Conservation (phyloP, 202 grass and related monocot species). For the Setaria viridis region DNA sequence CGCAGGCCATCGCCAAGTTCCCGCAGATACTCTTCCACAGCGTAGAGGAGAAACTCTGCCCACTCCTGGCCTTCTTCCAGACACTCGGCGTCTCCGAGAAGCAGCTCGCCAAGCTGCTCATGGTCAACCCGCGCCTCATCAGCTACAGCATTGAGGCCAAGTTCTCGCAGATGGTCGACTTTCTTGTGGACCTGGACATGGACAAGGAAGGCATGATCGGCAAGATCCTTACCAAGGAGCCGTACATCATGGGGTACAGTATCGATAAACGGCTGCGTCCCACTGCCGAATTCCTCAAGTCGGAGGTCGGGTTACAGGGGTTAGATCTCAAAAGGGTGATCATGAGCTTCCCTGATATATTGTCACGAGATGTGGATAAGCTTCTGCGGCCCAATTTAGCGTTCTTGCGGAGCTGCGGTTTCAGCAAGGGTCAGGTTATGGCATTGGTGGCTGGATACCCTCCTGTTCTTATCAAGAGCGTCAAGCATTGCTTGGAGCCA, state of each 20-base stretch:
- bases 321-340: slow-evolving; percentile 67
- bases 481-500: slow-evolving; percentile 85
- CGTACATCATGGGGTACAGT: slow-evolving; percentile 87
- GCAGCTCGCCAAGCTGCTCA: slow-evolving; percentile 81
- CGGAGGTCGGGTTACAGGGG: slow-evolving; percentile 58
- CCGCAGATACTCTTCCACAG: slow-evolving; percentile 86
- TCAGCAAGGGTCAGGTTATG: slow-evolving; percentile 68
- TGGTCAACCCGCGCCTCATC: slow-evolving; percentile 91
- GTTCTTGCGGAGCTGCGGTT: slow-evolving; percentile 68
- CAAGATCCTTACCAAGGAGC: slow-evolving; percentile 82
- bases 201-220: slow-evolving; percentile 76
- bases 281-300: slow-evolving; percentile 85
- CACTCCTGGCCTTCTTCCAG: slow-evolving; percentile 87
- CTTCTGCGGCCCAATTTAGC: slow-evolving; percentile 72
- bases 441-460: slow-evolving; percentile 81
- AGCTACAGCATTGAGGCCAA: slow-evolving; percentile 95
- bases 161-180: slow-evolving; percentile 72
- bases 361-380: slow-evolving; percentile 80
- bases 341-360: slow-evolving; percentile 69
- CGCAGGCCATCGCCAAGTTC: slow-evolving; percentile 81
- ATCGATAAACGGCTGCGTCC: slow-evolving; percentile 77
- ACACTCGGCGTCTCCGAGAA: slow-evolving; percentile 76
- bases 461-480: slow-evolving; percentile 87
- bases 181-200: slow-evolving; percentile 68
- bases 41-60: slow-evolving; percentile 93